Evolutionary conservation across 2,329 filamentous ascomycete genomes (phyloP), one percentile per base, ranked within the genome.

Genomic region (Alternaria postmessia): DNA sequence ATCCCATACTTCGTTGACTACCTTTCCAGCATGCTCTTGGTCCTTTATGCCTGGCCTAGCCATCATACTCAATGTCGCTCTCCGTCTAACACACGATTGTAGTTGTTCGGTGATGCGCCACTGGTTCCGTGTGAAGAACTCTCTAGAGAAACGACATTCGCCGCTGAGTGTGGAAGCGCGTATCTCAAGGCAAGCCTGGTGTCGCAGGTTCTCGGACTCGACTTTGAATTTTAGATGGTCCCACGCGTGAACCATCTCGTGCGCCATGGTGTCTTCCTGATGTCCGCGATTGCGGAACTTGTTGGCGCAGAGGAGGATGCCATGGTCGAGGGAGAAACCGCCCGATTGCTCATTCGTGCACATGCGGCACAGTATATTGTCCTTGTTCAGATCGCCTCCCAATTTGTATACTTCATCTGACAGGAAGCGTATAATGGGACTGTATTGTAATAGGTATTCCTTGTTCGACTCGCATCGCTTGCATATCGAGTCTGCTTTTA

Each of bases 241-340:
- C 84, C 93, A 98, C 1, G 94, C 94, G 78, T 99, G 95, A 54
- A 99, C 91, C 93, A 99, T 96, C 82, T 99, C 95, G 79, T 99
- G 95, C 28, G 94, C 90, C 73, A 99, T 83, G 11, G 94, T 97
- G 78, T 99, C 95, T 81, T 99, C 95, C 69, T 97, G 79, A 76
- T 97, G 93, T 32, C 89, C 89, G 58, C 88, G 83, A 75, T 93
- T 89, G 60, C 90, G 84, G 75, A 98, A 87, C 80, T 95, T 90
- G 80, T 99, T 99, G 52, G 95, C 93, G 80, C 95, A 99, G 22
- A 99, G 84, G 74, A 96, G 77, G 64, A 99, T 97, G 38, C 95
- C 95, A 76, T 93, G 91, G 51, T 91, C 85, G 1, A 93, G 89
- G 76, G 90, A 90, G 77, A 98, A 98, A 1, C 95, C 95, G 26